Evolutionary conservation across 345 rosid species (phyloP).

Genomic region (Ricinus communis): DNA sequence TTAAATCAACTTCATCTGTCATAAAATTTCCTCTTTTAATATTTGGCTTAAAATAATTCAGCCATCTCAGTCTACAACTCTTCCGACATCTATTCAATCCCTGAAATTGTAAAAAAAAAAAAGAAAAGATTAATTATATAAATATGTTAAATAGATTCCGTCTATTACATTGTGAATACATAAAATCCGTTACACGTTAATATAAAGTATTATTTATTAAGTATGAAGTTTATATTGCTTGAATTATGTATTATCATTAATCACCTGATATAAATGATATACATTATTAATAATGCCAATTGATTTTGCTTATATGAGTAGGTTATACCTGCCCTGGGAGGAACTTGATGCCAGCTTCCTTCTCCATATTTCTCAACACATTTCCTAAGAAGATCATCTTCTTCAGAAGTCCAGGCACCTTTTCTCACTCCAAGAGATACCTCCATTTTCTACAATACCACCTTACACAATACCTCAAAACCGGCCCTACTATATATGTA

Average conservation of each 20-base stretch:
- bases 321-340: constrained; percentile 32
- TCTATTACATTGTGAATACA: too few species aligned
- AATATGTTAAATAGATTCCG: too few species aligned
- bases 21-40: constrained; percentile 15
- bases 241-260: too few species aligned
- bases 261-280: too few species aligned
- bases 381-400: constrained; percentile 44
- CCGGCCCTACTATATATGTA: too few species aligned
- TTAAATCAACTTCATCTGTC: constrained; percentile 11
- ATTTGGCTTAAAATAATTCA: constrained; percentile 18
- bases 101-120: neutral
- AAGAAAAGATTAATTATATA: neutral
- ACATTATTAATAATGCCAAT: too few species aligned
- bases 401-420: constrained; percentile 55
- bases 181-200: too few species aligned
- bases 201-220: too few species aligned
- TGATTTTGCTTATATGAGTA: too few species aligned
- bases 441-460: too few species aligned
- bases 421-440: constrained; percentile 28
- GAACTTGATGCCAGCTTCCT: constrained; percentile 50
- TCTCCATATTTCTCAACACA: constrained; percentile 45
- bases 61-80: constrained; percentile 19
- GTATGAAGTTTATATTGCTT: too few species aligned
- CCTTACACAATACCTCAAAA: too few species aligned
- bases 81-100: constrained; percentile 19